Conservation (phyloP, 208 protist species). For the Angomonas desouzai region DNA sequence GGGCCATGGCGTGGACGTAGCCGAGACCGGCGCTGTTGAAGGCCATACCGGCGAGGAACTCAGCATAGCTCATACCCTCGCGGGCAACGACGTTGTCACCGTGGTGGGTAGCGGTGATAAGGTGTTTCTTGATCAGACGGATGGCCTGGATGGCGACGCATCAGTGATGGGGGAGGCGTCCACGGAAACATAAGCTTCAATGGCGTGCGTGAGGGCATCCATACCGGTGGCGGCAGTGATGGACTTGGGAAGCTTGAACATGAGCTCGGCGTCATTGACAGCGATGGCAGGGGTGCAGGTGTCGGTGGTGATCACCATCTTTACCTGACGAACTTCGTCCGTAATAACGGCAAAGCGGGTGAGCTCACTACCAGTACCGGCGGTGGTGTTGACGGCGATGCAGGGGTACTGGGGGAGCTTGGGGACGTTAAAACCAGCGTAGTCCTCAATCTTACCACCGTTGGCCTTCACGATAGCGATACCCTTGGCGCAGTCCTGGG, state of each 20-base stretch:
- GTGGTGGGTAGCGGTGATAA: conserved; percentile 43
- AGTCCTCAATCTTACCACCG: conserved; percentile 55
- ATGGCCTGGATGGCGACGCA: conserved; percentile 66
- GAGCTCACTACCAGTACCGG: conserved; percentile 88
- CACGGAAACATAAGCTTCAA: conserved; percentile 78
- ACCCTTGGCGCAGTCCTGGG: conserved; percentile 85
- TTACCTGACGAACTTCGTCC: conserved; percentile 49
- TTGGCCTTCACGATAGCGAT: conserved; percentile 73
- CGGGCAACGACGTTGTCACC: conserved; percentile 45
- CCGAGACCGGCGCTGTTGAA: conserved; percentile 89
- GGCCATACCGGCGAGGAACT: conserved; percentile 88
- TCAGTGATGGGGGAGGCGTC: conserved; percentile 62
- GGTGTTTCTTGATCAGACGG: conserved; percentile 62
- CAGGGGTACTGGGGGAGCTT: conserved; percentile 36
- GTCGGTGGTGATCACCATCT: conserved; percentile 69
- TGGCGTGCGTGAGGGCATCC: conserved; percentile 87
- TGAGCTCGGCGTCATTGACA: no score
- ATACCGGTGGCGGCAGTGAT: conserved; percentile 89
- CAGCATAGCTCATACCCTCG: conserved; percentile 81
- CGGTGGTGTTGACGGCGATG: conserved; percentile 85
- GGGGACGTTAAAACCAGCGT: conserved; percentile 53
- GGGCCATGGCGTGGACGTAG: conserved; percentile 86
- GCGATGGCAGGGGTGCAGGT: no score
- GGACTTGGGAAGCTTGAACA: conserved; percentile 58
- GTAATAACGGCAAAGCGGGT: conserved; percentile 90